Evolutionary conservation across 306 rosid species (phyloP), one percentile per base, ranked within the genome.

Genomic region (Medicago ruthenica): DNA sequence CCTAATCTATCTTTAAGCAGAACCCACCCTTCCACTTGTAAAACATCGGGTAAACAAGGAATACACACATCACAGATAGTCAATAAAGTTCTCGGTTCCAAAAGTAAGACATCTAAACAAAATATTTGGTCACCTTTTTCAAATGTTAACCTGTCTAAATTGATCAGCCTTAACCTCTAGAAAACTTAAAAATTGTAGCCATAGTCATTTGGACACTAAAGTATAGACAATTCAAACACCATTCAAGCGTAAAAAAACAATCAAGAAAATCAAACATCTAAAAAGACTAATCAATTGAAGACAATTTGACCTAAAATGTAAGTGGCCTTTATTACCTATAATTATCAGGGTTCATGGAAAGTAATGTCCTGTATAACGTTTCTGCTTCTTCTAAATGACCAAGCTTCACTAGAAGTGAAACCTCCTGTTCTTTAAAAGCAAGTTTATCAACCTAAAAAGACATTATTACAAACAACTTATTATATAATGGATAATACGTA

Each of bases 261-360:
- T 72, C 8, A 45, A 41, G 3, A 34, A 58, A 18, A 27, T 8
- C 5, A 2, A 66, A 31, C 16, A 58, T 14, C 17, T 20, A 22
- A 51, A 70, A 8, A 7, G 80, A 76, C 70, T 48, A 18, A n/a
- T 47, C 80, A 77, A 78, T n/a, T 40, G 42, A 45, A 45, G 22
- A 75, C n/a, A 41, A 9, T 69, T 39, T 45, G 39, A 74, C 50
- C 27, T 7, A 74, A 53, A 66, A 74, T 57, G 37, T 6, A 76
- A 67, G 22, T 59, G 31, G 4, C 58, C 59, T 70, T 14, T 15
- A 83, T 82, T 80, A 96, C 99, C 97, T 76, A 79, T 95, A 95
- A 78, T 95, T 90, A 88, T 95, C 99, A 48, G 97, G 97, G 83
- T 95, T 95, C 90, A 89, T 85, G 78, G 92, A 83, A 82, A 95